These are phyloP conservation scores for Gossypium mustelinum DNA, from an alignment of 345 rosid genomes.

Conservation along the genomic window DNA sequence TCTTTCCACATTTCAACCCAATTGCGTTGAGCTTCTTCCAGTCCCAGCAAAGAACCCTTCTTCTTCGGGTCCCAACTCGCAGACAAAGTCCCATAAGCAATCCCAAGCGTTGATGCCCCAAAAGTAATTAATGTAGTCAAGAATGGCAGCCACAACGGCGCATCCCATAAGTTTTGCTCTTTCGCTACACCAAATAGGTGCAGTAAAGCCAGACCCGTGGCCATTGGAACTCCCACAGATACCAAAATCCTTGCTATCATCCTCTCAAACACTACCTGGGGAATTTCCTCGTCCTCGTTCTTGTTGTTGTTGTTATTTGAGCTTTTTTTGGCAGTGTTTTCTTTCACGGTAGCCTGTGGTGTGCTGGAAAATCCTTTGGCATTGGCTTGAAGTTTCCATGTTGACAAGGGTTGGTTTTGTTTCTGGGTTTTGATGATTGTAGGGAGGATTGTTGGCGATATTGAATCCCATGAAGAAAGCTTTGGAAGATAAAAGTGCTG, in stretches of 20 bases:
- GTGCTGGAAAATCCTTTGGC: neutral
- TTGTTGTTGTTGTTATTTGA: neutral
- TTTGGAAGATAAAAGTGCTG: neutral
- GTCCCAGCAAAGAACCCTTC: neutral
- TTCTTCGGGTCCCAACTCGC: neutral
- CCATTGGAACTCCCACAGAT: neutral
- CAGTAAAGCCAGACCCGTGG: neutral
- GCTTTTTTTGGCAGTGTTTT: neutral
- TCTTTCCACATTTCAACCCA: constrained; percentile 8
- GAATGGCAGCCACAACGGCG: constrained; percentile 1
- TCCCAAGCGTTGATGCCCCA: constrained; percentile 1
- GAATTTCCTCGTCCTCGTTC: neutral
- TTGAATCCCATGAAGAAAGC: neutral
- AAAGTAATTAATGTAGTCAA: neutral
- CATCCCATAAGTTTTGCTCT: neutral
- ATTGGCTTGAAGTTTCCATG: neutral
- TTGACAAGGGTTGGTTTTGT: neutral
- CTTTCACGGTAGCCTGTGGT: neutral
- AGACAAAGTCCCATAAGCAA: constrained; percentile 2
- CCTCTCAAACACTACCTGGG: neutral
- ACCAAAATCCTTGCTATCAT: neutral
- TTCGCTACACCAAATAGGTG: neutral
- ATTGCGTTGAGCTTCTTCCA: constrained; percentile 2
- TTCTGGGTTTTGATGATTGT: neutral
- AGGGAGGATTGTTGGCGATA: neutral